phyloP scores from a whole-genome alignment of 768 basidiomycete species.

The Mycena pura region DNA sequence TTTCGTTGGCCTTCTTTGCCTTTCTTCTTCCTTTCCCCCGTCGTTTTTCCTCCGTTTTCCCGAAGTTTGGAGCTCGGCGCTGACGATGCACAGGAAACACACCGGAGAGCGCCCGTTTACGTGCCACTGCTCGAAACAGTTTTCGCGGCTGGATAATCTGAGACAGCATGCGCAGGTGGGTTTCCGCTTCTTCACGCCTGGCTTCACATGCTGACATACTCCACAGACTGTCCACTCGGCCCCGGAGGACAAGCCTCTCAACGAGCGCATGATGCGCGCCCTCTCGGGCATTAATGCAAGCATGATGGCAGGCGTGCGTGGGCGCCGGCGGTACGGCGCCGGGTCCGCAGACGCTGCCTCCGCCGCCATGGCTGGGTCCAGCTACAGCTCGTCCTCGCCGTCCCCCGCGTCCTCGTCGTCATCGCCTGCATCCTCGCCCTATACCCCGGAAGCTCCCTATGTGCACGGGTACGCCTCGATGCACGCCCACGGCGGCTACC shows the following conservation, averaged over 20 bases:
- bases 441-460: neutral
- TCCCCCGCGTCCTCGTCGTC: neutral
- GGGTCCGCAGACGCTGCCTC: neutral
- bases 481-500: neutral
- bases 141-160: slow-evolving; percentile 95
- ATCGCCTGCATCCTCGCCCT: neutral
- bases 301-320: slow-evolving; percentile 26
- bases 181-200: neutral
- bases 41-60: neutral
- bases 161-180: slow-evolving; percentile 85
- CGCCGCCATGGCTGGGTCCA: neutral
- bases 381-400: neutral
- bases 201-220: neutral
- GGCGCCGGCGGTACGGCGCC: slow-evolving; percentile 11
- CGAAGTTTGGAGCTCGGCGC: neutral
- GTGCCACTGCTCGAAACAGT: slow-evolving; percentile 95
- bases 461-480: neutral
- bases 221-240: slow-evolving; percentile 27
- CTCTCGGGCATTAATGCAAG: slow-evolving; percentile 24
- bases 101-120: slow-evolving; percentile 96
- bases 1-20: neutral
- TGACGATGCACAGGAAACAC: slow-evolving; percentile 76
- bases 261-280: slow-evolving; percentile 28
- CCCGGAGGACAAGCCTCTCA: slow-evolving; percentile 27
- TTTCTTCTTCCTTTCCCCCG: slow-evolving; percentile 28